Evolutionary conservation across 495 filamentous ascomycete genomes (phyloP).

Genomic region (Lasiosphaeria hispida): DNA sequence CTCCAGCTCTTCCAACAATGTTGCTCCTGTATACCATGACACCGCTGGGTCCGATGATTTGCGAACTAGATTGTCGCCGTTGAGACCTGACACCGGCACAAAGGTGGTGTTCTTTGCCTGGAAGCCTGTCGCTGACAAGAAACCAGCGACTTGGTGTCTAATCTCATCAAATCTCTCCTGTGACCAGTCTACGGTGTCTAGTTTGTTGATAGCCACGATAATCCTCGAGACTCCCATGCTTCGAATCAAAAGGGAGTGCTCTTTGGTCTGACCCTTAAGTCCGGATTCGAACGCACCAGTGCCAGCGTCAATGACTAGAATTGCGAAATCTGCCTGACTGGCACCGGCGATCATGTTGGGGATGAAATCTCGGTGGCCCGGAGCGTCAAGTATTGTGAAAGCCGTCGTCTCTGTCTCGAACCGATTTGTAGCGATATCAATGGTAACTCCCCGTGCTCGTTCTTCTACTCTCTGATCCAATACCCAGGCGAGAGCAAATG

Average conservation of each 20-base stretch:
- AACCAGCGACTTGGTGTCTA: conserved; percentile 74
- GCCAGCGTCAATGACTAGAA: conserved; percentile 87
- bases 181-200: conserved; percentile 81
- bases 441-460: conserved; percentile 85
- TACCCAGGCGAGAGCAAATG: conserved; percentile 95
- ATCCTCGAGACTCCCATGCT: conserved; percentile 89
- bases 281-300: conserved; percentile 90
- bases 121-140: conserved; percentile 80
- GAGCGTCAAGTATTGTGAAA: conserved; percentile 94
- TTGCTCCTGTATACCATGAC: conserved; percentile 77
- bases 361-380: conserved; percentile 92
- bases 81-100: conserved; percentile 83
- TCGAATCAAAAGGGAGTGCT: conserved; percentile 84
- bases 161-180: conserved; percentile 82
- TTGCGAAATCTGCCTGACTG: conserved; percentile 92
- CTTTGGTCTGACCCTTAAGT: conserved; percentile 88
- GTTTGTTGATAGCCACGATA: conserved; percentile 91
- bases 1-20: conserved; percentile 80
- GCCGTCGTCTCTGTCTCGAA: conserved; percentile 83
- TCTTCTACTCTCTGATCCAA: conserved; percentile 89
- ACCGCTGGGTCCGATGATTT: conserved; percentile 54
- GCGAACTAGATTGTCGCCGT: conserved; percentile 78
- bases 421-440: conserved; percentile 91
- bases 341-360: conserved; percentile 99
- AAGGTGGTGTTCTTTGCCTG: conserved; percentile 74